Base-by-base conservation (phyloP, 345 rosid genomes). In the Eucalyptus sp. region DNA sequence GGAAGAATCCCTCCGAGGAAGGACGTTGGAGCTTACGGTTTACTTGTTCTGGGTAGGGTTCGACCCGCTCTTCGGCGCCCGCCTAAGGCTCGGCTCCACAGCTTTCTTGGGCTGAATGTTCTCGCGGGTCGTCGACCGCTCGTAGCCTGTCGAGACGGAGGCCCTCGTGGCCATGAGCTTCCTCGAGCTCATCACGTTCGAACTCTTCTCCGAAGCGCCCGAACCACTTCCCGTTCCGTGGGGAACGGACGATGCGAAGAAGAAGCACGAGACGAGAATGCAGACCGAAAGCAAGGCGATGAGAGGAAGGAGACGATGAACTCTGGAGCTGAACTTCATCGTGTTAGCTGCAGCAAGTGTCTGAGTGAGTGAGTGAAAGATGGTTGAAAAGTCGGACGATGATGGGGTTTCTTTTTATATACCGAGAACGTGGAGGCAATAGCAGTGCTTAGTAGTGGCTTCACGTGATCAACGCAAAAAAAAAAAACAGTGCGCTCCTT, bases 11-110 rank as follows among this genome's bases (percentile, higher is more conserved):
- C 6, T 76, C 48, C 4, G 15, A 76, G 84, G 84, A 76, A 76
- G 83, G 83, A 37, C 48, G 84, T 11, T 7, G 84, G 84, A 76
- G 48, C 84, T 41, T 41, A 33, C 25, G 51, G 54, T 43, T 91
- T 86, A 90, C 93, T 93, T 91, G 93, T 94, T 95, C 89, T 92
- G 94, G 79, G 87, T 91, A 51, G 97, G 96, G 90, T 94, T 95
- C 54, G 96, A 89, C 86, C 48, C 91, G 56, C 94, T 95, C 52
- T 91, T 91, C 2, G 96, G 95, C 24, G 93, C 95, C 86, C 90
- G 91, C 89, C 90, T 90, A 18, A 94, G 92, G 90, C 93, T 93
- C 46, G 92, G 89, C 87, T 89, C 93, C 91, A 90, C 86, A n/a
- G 89, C 91, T 90, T 91, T 90, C 89, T 88, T 64, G 68, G 91